These are phyloP conservation scores for Saccharomycopsis sp. DNA, from an alignment of 805 yeast genomes.

Conservation along the genomic window DNA sequence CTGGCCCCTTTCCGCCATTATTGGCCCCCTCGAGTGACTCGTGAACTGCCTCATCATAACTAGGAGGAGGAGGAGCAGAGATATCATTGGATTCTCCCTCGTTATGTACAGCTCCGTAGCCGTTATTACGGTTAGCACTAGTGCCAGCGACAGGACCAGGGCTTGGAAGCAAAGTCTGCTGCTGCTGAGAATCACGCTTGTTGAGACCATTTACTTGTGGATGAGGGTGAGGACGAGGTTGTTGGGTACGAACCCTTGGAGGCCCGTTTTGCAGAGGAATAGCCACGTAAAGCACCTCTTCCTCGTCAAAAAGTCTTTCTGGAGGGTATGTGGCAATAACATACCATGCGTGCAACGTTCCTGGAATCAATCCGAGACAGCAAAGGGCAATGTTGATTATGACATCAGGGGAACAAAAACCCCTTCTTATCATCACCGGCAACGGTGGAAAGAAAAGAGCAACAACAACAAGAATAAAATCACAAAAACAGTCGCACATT, in stretches of 20 bases:
- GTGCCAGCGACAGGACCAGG: neutral
- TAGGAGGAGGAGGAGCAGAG: neutral
- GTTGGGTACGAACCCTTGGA: neutral
- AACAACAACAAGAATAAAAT: constrained; percentile 59
- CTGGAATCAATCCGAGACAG: constrained; percentile 68
- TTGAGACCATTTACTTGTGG: neutral
- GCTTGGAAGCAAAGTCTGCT: neutral
- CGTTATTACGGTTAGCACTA: neutral
- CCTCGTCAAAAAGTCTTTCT: constrained; percentile 25
- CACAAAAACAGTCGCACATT: constrained; percentile 36
- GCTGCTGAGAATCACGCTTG: no score
- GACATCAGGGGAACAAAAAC: constrained; percentile 63
- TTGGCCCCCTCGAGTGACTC: neutral
- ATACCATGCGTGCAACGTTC: constrained; percentile 70
- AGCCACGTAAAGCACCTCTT: constrained; percentile 14
- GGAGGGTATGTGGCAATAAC: constrained; percentile 66
- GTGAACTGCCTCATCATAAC: constrained; percentile 1
- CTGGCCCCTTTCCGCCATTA: neutral
- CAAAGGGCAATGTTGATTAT: constrained; percentile 66
- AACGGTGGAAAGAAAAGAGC: constrained; percentile 74
- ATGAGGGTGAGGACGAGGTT: neutral
- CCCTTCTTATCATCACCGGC: constrained; percentile 69
- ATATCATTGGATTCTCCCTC: neutral
- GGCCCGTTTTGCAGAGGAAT: neutral
- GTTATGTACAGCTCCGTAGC: neutral